Evolutionary conservation across 140 eudicot species (phyloP).

Genomic region (Oenanthe javanica): DNA sequence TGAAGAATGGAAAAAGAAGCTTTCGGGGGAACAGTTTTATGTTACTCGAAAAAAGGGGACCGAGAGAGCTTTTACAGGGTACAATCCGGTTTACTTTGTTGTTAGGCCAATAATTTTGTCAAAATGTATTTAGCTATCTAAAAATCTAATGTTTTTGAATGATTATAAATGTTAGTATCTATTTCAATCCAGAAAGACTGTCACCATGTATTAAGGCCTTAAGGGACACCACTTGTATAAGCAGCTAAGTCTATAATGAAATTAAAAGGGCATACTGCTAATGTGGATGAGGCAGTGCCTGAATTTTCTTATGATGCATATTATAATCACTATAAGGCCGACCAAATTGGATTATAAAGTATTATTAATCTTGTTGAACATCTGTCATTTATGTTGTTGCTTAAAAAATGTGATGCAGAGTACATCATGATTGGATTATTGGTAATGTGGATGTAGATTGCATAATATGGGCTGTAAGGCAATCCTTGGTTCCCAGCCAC

Average conservation of each 20-base stretch:
- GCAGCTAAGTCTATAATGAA: neutral
- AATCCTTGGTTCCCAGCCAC: neutral
- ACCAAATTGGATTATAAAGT: neutral
- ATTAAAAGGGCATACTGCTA: neutral
- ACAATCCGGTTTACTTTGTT: conserved; percentile 4
- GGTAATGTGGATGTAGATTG: neutral
- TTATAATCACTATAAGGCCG: neutral
- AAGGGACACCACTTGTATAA: neutral
- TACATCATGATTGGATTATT: neutral
- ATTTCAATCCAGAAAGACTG: too few relatives aligned
- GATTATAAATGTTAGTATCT: neutral
- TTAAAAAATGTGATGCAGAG: neutral
- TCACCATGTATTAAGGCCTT: neutral
- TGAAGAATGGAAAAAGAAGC: conserved; percentile 70
- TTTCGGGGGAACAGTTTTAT: conserved; percentile 63
- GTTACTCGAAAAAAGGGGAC: conserved; percentile 87
- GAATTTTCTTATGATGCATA: neutral
- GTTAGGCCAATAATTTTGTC: neutral
- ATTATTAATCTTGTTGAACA: neutral
- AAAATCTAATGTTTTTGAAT: neutral
- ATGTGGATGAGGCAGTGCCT: neutral
- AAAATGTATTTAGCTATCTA: neutral
- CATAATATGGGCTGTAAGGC: neutral
- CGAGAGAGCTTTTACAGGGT: conserved; percentile 94
- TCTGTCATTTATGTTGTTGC: neutral